Evolutionary conservation across 1,284 basidiomycete genomes (phyloP), one percentile per base, ranked within the genome.

Genomic region (Naganishia sp.): DNA sequence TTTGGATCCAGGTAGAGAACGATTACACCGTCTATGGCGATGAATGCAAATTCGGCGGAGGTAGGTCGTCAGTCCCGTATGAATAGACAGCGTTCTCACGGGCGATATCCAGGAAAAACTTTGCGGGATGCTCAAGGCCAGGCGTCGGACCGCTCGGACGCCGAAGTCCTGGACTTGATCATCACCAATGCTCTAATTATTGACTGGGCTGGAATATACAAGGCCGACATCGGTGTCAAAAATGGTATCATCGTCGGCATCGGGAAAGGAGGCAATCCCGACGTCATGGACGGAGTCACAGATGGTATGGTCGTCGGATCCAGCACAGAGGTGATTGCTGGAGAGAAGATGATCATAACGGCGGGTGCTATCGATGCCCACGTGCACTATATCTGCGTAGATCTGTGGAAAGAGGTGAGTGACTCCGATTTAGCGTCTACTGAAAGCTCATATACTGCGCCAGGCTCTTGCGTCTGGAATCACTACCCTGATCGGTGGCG

Each of bases 81-180:
- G 23, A 35, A 32, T 1, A 3, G 21, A 43, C 18, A 32, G 18
- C 6, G 35, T 39, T 9, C 13, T 39, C 4, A 39, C 7, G 13
- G 13, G 7, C 35, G 35, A 39, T 13, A 39, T 2, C 21, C 69
- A 90, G 90, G 92, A 15, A 97, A 97, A 80, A 87, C 88, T 0
- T 88, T 96, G 58, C 88, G 94, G n/a, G 94, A 97, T 74, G 94
- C 94, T 10, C 94, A 94, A 90, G 96, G 94, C 7, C 95, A 99
- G 79, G 89, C 89, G 0, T 90, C 90, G 0, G 87, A 90, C 66
- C 82, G 88, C 9, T 81, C 85, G 0, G 85, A 90, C 21, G 72
- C 73, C 0, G 87, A 91, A 56, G 85, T 88, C 0, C 84, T 99
- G 50, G 96, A 99, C 75, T 83, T 94, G 9, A 89, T 98, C 60